Evolutionary conservation across 805 yeast genomes (phyloP).

Genomic region (Starmera quercuum): DNA sequence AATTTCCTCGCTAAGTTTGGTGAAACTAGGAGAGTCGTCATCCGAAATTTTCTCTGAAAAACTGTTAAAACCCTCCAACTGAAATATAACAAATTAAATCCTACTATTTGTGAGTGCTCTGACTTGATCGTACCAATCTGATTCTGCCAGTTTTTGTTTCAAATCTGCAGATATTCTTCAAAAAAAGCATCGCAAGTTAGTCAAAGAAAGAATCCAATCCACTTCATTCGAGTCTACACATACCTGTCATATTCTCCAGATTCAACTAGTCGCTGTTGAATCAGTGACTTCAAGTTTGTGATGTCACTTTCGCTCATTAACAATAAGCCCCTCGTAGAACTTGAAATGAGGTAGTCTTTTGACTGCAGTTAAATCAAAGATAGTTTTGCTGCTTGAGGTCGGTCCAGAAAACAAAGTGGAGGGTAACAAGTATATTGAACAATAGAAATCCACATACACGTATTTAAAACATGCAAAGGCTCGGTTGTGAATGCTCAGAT

Average conservation of each 20-base stretch:
- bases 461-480: too few species aligned
- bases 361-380: too few species aligned
- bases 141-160: constrained; percentile 56
- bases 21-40: constrained; percentile 43
- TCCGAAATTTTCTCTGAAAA: constrained; percentile 26
- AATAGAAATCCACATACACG: too few species aligned
- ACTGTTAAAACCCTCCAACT: neutral
- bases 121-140: constrained; percentile 84
- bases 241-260: constrained; percentile 74
- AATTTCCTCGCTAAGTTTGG: constrained; percentile 39
- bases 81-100: constrained; percentile 5
- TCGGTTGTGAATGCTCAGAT: too few species aligned
- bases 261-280: constrained; percentile 62
- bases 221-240: constrained; percentile 7
- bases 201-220: neutral
- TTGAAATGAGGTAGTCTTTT: too few species aligned
- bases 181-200: neutral
- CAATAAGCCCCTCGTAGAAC: too few species aligned
- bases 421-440: too few species aligned
- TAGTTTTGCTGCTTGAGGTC: too few species aligned
- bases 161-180: constrained; percentile 49
- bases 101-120: constrained; percentile 48
- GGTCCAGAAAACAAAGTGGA: too few species aligned
- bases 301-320: too few species aligned
- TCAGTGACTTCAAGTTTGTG: too few species aligned